Evolutionary conservation across 1,284 basidiomycete species (phyloP).

Genomic region (Farysia itapuensis): DNA sequence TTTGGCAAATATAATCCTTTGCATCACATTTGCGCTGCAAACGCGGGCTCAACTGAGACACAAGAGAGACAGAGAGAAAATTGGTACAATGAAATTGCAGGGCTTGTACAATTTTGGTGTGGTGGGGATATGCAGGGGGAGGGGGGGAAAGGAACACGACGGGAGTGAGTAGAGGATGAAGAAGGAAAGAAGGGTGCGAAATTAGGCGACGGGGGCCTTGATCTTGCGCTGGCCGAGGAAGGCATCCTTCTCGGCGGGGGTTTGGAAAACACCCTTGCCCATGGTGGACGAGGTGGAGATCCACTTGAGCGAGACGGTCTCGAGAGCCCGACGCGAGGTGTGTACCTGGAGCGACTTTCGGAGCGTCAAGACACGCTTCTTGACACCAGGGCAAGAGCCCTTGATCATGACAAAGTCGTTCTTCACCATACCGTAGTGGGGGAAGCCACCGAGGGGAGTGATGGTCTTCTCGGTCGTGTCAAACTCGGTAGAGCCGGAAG

Average conservation of each 20-base stretch:
- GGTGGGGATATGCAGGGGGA: too few species aligned
- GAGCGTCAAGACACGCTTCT: conserved; percentile 90
- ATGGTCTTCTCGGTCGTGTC: conserved; percentile 72
- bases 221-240: conserved; percentile 73
- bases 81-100: too few species aligned
- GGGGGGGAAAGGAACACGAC: too few species aligned
- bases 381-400: conserved; percentile 81
- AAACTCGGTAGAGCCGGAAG: conserved; percentile 80
- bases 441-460: conserved; percentile 98
- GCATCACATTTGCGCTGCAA: too few species aligned
- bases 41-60: too few species aligned
- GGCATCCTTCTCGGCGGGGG: conserved; percentile 87
- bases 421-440: conserved; percentile 96
- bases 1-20: too few species aligned
- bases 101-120: too few species aligned
- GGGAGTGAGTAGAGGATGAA: too few species aligned
- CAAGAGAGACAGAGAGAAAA: too few species aligned
- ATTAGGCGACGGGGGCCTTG: conserved; percentile 38
- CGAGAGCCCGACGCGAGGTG: conserved; percentile 65
- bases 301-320: conserved; percentile 98
- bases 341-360: conserved; percentile 59
- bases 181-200: too few species aligned
- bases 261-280: conserved; percentile 92
- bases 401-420: conserved; percentile 91
- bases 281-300: conserved; percentile 93